Evolutionary conservation across 306 rosid genomes (phyloP), one percentile per base, ranked within the genome.

Genomic region (Delonix regia): DNA sequence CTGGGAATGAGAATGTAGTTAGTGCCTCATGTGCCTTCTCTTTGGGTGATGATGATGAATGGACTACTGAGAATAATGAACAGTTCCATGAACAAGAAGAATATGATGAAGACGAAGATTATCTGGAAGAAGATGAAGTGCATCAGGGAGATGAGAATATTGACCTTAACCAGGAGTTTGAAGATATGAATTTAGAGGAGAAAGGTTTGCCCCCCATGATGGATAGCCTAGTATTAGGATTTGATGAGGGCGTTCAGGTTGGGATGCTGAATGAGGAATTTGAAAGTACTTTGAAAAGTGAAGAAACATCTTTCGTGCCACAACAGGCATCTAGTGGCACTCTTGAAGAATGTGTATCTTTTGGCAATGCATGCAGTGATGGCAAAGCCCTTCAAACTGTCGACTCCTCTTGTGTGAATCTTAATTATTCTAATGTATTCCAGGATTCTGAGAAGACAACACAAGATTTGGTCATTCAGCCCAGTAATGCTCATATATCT

Each of bases 71-170:
- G 85, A 89, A 88, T 69, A 86, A 87, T 68, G 97, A 89, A 56
- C 93, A 80, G 62, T 81, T 90, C 82, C 99, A 92, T 81, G 95
- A 92, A 77, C 99, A 95, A 79, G 99, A 92, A 81, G 99, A 95
- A 81, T 94, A 94, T 81, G 98, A 94, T 77, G 98, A 94, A 80
- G 97, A 94, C 77, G 98, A 90, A 75, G 97, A 94, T 72, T 95
- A 90, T 48, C 87, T 73, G 81, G 99, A 92, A 85, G 98, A n/a
- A n/a, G n/a, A 94, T 79, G 99, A 95, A 81, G 97, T 88, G 73
- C 97, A 90, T 71, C 97, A 89, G 78, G 94, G 81, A 74, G 94
- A 93, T 77, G 98, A 90, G 52, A 88, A 87, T 81, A 72, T 79
- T 73, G 92, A 70, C 79, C 87, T 93, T 49, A 78, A 75, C 81